A percentile compares a stretch with the other conserved stretches of the same genome.
phyloP scores from a whole-genome alignment of 1,139 yeast genomes.

The Nakaseomyces uthaithaninus region DNA sequence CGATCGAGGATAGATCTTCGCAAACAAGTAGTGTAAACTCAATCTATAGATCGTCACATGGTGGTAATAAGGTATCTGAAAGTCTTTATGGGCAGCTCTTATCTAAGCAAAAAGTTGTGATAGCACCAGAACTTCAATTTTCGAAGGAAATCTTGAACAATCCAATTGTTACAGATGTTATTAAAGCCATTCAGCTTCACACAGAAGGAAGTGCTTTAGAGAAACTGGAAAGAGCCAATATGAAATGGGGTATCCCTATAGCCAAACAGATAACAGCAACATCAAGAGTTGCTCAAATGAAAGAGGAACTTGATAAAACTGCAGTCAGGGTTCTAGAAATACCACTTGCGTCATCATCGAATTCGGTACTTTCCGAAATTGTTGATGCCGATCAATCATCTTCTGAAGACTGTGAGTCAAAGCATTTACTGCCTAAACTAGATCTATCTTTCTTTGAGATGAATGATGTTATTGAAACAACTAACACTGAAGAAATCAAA shows the following conservation, averaged over 20 bases:
- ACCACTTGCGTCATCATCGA: constrained; percentile 3
- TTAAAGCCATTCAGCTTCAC: constrained; percentile 7
- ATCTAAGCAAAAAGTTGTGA: constrained; percentile 2
- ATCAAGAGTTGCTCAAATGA: neutral
- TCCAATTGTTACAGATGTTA: constrained; percentile 1
- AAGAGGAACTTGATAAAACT: constrained; percentile 5
- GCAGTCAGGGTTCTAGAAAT: constrained; percentile 2
- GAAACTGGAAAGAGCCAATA: constrained; percentile 10
- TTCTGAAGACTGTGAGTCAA: neutral
- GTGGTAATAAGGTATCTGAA: neutral
- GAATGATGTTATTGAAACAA: neutral
- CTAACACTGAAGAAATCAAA: neutral
- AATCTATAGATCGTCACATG: neutral
- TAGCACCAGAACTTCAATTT: constrained; percentile 9
- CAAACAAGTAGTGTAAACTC: neutral
- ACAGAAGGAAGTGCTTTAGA: neutral
- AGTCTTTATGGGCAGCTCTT: neutral
- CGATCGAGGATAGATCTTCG: neutral
- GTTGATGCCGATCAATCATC: constrained; percentile 3
- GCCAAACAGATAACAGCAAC: constrained; percentile 7
- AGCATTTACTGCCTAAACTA: neutral
- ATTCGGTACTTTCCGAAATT: constrained; percentile 2
- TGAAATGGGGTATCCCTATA: constrained; percentile 10
- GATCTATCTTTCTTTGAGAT: neutral
- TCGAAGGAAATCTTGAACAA: constrained; percentile 1